Percentiles rank a stretch among this genome's conserved stretches.
Conservation (phyloP, 1,284 basidiomycete genomes). For the Meripilus lineatus region DNA sequence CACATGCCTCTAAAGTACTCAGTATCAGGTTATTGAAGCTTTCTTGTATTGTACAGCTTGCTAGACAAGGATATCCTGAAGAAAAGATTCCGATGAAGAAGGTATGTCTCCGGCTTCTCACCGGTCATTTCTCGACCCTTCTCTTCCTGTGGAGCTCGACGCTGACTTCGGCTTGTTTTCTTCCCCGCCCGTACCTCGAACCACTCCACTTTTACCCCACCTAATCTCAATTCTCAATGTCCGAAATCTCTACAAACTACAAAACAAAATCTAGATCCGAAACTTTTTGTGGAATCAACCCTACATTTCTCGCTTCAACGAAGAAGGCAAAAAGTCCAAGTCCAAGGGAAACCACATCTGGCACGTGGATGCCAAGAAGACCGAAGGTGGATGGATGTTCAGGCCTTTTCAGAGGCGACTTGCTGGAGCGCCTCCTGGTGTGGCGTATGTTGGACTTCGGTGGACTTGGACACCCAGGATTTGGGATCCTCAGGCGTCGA, state of each 20-base stretch:
- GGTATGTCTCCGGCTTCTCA: slow-evolving; percentile 37
- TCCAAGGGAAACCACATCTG: slow-evolving; percentile 99
- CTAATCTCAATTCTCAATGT: too few relatives aligned
- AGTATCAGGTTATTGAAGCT: slow-evolving; percentile 9
- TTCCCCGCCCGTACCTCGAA: slow-evolving; percentile 14
- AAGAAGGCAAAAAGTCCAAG: slow-evolving; percentile 99
- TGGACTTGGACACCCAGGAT: slow-evolving; percentile 94
- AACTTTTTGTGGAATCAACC: slow-evolving; percentile 95
- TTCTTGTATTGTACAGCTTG: slow-evolving; percentile 45
- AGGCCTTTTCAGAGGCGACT: slow-evolving; percentile 87
- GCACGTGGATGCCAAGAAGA: slow-evolving; percentile 95
- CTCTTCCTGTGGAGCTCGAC: too few relatives aligned
- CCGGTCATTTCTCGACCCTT: slow-evolving; percentile 5
- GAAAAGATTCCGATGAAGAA: slow-evolving; percentile 89
- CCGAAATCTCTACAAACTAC: slow-evolving; percentile 21
- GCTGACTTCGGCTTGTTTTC: background rate
- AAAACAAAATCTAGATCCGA: slow-evolving; percentile 87
- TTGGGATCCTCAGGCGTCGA: slow-evolving; percentile 94
- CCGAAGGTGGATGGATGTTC: slow-evolving; percentile 85
- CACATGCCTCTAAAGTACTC: slow-evolving; percentile 9
- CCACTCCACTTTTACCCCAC: slow-evolving; percentile 11
- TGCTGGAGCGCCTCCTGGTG: slow-evolving; percentile 73
- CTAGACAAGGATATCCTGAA: slow-evolving; percentile 74
- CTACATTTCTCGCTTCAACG: slow-evolving; percentile 96
- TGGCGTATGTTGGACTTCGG: slow-evolving; percentile 79